Conservation (phyloP, 2,329 filamentous ascomycete genomes). For the Colletotrichum filicis region DNA sequence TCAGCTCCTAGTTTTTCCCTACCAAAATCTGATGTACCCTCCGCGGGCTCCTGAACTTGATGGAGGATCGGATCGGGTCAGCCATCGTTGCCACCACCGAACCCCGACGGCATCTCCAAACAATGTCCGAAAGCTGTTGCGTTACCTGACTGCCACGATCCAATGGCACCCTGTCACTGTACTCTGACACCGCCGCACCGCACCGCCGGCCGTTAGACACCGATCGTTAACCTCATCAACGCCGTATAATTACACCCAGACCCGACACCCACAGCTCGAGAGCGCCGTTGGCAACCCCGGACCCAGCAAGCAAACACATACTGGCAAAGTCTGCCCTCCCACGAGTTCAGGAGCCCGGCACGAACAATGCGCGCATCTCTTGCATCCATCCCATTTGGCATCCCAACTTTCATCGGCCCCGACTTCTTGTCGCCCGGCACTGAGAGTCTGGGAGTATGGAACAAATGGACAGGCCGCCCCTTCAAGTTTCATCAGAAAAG, state of each 20-base stretch:
- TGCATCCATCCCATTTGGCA: not conserved
- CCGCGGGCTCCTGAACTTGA: not conserved
- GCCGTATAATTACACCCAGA: slow-evolving; percentile 26
- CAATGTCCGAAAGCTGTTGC: slow-evolving; percentile 24
- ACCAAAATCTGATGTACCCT: not conserved
- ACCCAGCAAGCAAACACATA: not conserved
- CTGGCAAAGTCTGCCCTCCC: not conserved
- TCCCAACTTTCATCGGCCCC: slow-evolving; percentile 27
- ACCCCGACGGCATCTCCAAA: slow-evolving; percentile 31
- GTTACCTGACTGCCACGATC: not conserved
- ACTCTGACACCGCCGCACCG: slow-evolving; percentile 20
- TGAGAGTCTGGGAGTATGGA: not conserved
- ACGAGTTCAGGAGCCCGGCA: slow-evolving; percentile 1
- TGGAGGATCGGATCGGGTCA: slow-evolving; percentile 17
- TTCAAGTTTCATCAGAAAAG: slow-evolving; percentile 7
- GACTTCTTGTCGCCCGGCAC: slow-evolving; percentile 9
- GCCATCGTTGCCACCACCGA: slow-evolving; percentile 30
- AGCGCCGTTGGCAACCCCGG: not conserved
- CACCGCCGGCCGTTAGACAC: slow-evolving; percentile 19
- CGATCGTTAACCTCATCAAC: slow-evolving; percentile 8
- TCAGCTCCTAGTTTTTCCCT: not conserved
- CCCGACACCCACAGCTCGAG: slow-evolving; percentile 21
- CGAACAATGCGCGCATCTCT: slow-evolving; percentile 16
- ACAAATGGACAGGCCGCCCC: not conserved
- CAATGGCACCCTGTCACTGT: not conserved